A percentile compares a stretch with the other conserved stretches of the same genome.
Conservation (phyloP, 208 protist species). For the Porcisia deanei region DNA sequence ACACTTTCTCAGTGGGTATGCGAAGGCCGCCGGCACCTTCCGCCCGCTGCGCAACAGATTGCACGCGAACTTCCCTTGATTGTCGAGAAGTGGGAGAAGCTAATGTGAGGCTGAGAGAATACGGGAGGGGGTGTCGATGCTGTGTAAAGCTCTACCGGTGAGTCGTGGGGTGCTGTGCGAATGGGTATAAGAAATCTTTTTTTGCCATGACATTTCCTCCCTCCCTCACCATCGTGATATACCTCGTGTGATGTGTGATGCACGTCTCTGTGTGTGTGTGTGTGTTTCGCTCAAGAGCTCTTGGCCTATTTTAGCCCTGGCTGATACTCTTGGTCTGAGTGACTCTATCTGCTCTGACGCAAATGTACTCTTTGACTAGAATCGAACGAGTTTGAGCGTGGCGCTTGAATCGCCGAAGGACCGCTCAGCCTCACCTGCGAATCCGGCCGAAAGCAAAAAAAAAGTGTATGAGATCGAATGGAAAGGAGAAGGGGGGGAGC, state of each 20-base stretch:
- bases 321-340: background rate
- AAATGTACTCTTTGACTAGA: background rate
- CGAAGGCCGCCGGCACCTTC: slow-evolving; percentile 33
- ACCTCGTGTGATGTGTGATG: too few relatives aligned
- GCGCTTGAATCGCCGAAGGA: too few relatives aligned
- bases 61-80: slow-evolving; percentile 53
- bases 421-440: too few relatives aligned
- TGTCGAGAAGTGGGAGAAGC: slow-evolving; percentile 27
- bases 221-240: background rate
- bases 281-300: background rate
- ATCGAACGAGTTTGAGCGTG: too few relatives aligned
- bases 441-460: too few relatives aligned
- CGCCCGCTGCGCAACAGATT: slow-evolving; percentile 20
- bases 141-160: background rate
- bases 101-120: background rate
- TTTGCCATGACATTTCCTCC: background rate
- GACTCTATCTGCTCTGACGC: background rate
- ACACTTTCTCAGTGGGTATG: slow-evolving; percentile 50
- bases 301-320: background rate
- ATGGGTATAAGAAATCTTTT: background rate
- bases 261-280: background rate
- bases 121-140: background rate
- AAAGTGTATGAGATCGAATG: too few relatives aligned
- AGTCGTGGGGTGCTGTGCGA: background rate
- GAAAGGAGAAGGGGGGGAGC: too few relatives aligned